These are phyloP conservation scores for Nitzschia sp. DNA, from an alignment of 108 stramenopile species.

Conservation along the genomic window DNA sequence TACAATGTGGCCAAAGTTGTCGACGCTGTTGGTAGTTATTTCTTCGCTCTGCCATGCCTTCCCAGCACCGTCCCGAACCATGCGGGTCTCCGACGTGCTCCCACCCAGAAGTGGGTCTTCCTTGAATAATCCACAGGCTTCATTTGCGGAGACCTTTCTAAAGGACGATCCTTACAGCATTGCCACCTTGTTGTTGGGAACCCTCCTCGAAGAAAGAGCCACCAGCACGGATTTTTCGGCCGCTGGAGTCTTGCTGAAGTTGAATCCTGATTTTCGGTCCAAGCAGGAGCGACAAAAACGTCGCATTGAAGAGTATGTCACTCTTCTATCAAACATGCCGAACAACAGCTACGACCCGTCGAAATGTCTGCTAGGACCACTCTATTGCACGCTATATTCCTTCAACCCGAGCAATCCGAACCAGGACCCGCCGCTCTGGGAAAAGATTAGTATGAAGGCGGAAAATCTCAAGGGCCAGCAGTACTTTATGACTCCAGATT, in stretches of 20 bases:
- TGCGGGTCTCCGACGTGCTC: no score
- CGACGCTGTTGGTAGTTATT: no score
- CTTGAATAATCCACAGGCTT: background rate
- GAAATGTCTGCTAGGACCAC: background rate
- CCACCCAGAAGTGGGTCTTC: no score
- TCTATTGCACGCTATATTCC: background rate
- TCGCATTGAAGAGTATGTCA: background rate
- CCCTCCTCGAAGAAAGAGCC: background rate
- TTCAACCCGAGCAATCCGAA: background rate
- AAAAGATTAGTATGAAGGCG: conserved; percentile 1
- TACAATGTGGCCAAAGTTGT: no score
- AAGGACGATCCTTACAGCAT: background rate
- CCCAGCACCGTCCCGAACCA: no score
- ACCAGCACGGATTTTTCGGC: background rate
- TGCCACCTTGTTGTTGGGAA: background rate
- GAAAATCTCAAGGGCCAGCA: conserved; percentile 25
- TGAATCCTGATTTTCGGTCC: background rate
- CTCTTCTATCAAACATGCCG: background rate
- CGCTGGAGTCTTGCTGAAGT: background rate
- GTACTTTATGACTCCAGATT: conserved; percentile 7
- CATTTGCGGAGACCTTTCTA: background rate
- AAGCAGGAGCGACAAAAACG: background rate
- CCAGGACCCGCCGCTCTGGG: conserved; percentile 16
- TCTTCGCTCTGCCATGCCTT: no score
- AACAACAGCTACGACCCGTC: background rate